phyloP scores from a whole-genome alignment of 768 basidiomycete species.

The Agaricus bisporus region DNA sequence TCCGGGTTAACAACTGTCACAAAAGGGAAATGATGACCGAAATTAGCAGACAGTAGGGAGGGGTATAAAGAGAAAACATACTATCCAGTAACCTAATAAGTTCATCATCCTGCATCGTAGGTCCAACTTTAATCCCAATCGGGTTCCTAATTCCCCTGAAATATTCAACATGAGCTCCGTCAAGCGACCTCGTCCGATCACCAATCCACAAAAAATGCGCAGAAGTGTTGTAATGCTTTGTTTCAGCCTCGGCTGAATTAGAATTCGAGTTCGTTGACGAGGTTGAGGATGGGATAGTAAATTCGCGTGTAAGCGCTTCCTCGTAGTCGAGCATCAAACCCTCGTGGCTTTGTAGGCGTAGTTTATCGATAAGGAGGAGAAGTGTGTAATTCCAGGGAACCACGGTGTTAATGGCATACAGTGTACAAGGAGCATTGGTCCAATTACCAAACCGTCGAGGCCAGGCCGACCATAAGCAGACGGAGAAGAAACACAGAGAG shows the following conservation, averaged over 20 bases:
- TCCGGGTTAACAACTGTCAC: slow-evolving; percentile 78
- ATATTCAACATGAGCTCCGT: slow-evolving; percentile 94
- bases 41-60: no score
- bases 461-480: neutral
- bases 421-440: no score
- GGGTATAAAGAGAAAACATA: slow-evolving; percentile 31
- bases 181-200: slow-evolving; percentile 87
- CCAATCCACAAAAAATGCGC: slow-evolving; percentile 98
- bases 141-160: slow-evolving; percentile 90
- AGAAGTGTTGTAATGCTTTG: slow-evolving; percentile 76
- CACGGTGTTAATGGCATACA: neutral
- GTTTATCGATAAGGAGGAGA: neutral
- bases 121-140: slow-evolving; percentile 95
- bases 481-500: neutral
- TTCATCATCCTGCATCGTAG: slow-evolving; percentile 76
- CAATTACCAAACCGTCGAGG: no score
- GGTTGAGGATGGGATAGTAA: slow-evolving; percentile 33
- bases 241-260: neutral
- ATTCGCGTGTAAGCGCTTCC: slow-evolving; percentile 77
- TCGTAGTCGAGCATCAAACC: slow-evolving; percentile 92
- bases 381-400: neutral
- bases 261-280: slow-evolving; percentile 1
- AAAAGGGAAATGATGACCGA: neutral
- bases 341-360: slow-evolving; percentile 58
- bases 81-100: slow-evolving; percentile 70